Evolutionary conservation across 371 early-diverging fungal genomes (phyloP), one percentile per base, ranked within the genome.

Genomic region (Polyrhizophydium stewartii): DNA sequence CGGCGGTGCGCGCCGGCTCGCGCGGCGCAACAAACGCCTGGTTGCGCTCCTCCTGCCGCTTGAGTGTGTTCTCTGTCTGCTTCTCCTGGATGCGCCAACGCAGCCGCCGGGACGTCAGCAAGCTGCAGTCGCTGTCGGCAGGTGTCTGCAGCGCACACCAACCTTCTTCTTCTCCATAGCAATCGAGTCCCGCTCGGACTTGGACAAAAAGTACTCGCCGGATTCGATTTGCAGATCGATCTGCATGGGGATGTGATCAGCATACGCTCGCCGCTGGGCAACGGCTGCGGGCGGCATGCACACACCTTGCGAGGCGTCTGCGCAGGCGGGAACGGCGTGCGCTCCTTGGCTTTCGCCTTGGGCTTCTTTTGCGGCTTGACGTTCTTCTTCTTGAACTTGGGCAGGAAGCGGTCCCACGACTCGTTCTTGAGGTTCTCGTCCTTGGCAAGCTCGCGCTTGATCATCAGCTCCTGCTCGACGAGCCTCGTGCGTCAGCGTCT

Each of bases 331-430:
- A 95, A 94, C 22, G 90, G 88, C 46, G 92, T 87, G 70, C 86
- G 78, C 62, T 85, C 89, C 75, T 89, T 91, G 85, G 89, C 88
- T 60, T 74, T 67, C 43, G 49, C 58, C 45, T 33, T 25, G 12
- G 55, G 58, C 75, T 89, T 91, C 73, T 87, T 83, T 43, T 85
- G 76, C 19, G 32, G 19, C 75, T 92, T 90, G 65, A 85, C 77
- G 58, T 91, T 91, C 72, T 85, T 87, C 85, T 97, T 97, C 72
- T 94, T 94, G 85, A 97, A 96, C 63, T 96, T 84, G 10, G 99
- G 99, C 55, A 99, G 79, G 80, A 97, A 99, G 55, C 99, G 84
- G 61, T 97, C 98, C 99, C 99, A 99, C 24, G 89, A 89, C 73
- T 98, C 99, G 40, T 88, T 84, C 43, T 93, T 92, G 62, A 97